Base-by-base conservation (phyloP, 352 stramenopile genomes). In the Phytophthora megakarya region DNA sequence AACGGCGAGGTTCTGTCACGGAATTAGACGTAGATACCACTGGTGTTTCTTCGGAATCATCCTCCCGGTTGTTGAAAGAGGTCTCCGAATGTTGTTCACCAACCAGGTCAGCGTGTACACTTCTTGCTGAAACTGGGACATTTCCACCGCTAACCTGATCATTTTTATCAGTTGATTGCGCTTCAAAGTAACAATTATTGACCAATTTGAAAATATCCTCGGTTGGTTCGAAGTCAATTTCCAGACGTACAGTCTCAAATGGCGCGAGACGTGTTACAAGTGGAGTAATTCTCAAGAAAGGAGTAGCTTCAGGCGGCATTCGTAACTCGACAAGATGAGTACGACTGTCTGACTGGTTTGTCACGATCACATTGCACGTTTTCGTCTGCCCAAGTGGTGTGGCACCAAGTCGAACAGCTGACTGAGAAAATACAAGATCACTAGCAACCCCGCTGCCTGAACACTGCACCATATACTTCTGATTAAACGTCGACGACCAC, bases 141-240 rank as follows among this genome's bases (percentile, higher is more conserved):
- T 0, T 32, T 30, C 57, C 26, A 4, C 50, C 18, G 13, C 55
- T 32, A 0, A 12, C 53, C 11, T 51, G 42, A n/a, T 13, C 16
- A 10, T 6, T 5, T 10, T 22, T 33, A 13, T 55, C 37, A 18
- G 65, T 60, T 5, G 10, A 9, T 33, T 48, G 57, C 18, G 19
- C 26, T 15, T 60, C 56, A 8, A 65, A 53, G 23, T 57, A 67
- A 32, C 61, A 64, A 1, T n/a, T 57, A 35, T 75, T 46, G 7
- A 23, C 8, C 0, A 84, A 13, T 15, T 72, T 67, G 39, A 88
- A 86, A 13, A 89, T 53, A 22, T 75, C 61, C 8, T 79, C 65
- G 4, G 52, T 76, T 0, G 92, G 83, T 12, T 54, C 58, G 61
- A 96, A 97, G 32, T 88, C 84, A 11, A 98, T 72, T 61, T 98